A percentile compares a stretch with the other conserved stretches of the same genome.
These are phyloP conservation scores for Litchi chinensis DNA, from an alignment of 345 rosid genomes.

Conservation along the genomic window DNA sequence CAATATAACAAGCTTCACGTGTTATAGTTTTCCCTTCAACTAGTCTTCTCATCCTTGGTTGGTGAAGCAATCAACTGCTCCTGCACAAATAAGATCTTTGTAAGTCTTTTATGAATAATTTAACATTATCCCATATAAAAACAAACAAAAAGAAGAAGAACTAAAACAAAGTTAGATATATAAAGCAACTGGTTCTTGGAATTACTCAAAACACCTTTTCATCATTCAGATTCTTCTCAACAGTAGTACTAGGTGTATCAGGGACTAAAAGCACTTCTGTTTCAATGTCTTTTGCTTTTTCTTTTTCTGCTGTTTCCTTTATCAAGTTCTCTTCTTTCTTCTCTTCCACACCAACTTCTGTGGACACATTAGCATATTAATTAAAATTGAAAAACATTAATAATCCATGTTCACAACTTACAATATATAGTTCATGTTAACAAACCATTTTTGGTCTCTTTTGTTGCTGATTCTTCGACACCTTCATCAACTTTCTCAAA, in stretches of 20 bases:
- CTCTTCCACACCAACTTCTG: constrained; percentile 19
- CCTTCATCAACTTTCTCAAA: constrained; percentile 6
- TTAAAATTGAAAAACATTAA: background rate
- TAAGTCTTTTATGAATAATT: background rate
- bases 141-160: too few relatives aligned
- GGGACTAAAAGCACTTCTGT: constrained; percentile 15
- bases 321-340: constrained; percentile 19
- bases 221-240: constrained; percentile 4
- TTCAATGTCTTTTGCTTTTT: constrained; percentile 1
- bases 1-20: background rate
- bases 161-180: too few relatives aligned
- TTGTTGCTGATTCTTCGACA: constrained; percentile 12
- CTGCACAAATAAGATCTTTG: constrained; percentile 14
- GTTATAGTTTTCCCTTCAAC: constrained; percentile 5
- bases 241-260: background rate
- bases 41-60: constrained; percentile 11
- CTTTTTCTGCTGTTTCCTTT: constrained; percentile 11
- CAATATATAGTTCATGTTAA: background rate
- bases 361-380: background rate
- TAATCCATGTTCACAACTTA: background rate
- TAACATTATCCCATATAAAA: background rate
- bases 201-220: constrained; percentile 17
- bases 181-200: background rate
- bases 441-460: constrained; percentile 25
- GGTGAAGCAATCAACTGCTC: constrained; percentile 17